Evolutionary conservation across 768 basidiomycete genomes (phyloP).

Genomic region (Panaeolus cyanescens): DNA sequence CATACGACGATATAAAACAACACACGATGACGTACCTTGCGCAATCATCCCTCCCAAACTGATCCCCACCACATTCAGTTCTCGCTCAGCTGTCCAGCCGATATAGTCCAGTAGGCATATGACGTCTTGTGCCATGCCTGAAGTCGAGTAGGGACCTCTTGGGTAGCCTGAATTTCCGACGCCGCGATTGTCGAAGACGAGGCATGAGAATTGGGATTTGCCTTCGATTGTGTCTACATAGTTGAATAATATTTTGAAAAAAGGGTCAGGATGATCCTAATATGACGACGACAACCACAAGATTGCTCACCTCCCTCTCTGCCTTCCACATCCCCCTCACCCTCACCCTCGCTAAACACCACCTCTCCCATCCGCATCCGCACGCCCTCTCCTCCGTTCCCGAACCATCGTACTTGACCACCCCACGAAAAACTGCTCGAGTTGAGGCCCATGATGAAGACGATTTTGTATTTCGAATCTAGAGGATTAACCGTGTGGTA

Average conservation of each 20-base stretch:
- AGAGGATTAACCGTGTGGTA: conserved; percentile 36
- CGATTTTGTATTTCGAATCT: conserved; percentile 47
- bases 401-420: conserved; percentile 66
- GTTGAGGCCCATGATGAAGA: conserved; percentile 83
- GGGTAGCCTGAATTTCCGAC: conserved; percentile 77
- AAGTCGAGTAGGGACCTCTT: conserved; percentile 74
- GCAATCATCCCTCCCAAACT: conserved; percentile 88
- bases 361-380: background rate
- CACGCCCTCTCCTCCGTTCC: conserved; percentile 26
- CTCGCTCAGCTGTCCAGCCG: conserved; percentile 65
- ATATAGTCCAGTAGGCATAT: conserved; percentile 68
- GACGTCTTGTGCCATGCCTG: conserved; percentile 77
- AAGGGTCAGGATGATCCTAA: too few relatives aligned
- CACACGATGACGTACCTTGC: conserved; percentile 48
- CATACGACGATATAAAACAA: background rate
- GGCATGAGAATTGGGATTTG: conserved; percentile 50
- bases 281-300: too few relatives aligned
- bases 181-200: conserved; percentile 87
- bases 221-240: too few relatives aligned
- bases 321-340: background rate
- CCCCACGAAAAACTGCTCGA: conserved; percentile 65
- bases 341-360: background rate
- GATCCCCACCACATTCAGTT: conserved; percentile 70
- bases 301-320: background rate
- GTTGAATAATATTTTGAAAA: too few relatives aligned